Evolutionary conservation across 495 filamentous ascomycete species (phyloP).

Genomic region (Chaetomidium leptoderma): DNA sequence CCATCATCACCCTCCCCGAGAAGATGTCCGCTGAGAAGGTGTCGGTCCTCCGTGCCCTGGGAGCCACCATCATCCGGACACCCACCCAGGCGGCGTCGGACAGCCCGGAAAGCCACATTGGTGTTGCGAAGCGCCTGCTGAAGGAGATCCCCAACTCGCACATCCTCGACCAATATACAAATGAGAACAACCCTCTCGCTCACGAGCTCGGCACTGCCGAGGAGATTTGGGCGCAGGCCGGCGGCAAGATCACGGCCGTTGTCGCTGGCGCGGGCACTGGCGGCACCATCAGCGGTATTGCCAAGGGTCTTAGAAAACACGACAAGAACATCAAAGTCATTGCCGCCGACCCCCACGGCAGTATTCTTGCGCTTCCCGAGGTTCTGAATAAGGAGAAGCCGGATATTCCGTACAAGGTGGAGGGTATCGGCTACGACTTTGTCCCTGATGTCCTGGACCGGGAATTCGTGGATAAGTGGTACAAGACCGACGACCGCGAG

Average conservation of each 20-base stretch:
- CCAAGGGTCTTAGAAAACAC: slow-evolving; percentile 81
- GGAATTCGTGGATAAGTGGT: slow-evolving; percentile 82
- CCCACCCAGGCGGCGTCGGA: slow-evolving; percentile 95
- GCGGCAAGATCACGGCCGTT: slow-evolving; percentile 76
- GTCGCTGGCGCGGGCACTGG: slow-evolving; percentile 94
- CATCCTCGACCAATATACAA: slow-evolving; percentile 95
- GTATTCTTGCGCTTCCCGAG: slow-evolving; percentile 77
- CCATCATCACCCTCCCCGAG: slow-evolving; percentile 96
- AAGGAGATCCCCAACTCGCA: slow-evolving; percentile 96
- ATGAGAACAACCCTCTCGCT: slow-evolving; percentile 84
- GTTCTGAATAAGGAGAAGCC: slow-evolving; percentile 69
- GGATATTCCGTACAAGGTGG: slow-evolving; percentile 91
- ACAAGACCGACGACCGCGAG: slow-evolving; percentile 92
- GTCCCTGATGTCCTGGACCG: slow-evolving; percentile 90
- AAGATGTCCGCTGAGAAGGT: slow-evolving; percentile 99
- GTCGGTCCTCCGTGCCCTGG: slow-evolving; percentile 83
- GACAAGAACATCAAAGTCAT: slow-evolving; percentile 77
- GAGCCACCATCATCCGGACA: slow-evolving; percentile 95
- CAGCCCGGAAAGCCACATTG: slow-evolving; percentile 92
- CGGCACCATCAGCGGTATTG: slow-evolving; percentile 88
- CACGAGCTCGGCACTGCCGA: slow-evolving; percentile 94
- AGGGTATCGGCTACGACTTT: slow-evolving; percentile 98
- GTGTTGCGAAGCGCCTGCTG: slow-evolving; percentile 80
- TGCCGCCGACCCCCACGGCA: slow-evolving; percentile 86
- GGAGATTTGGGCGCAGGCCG: slow-evolving; percentile 91